Conservation (phyloP, 805 yeast species). For the Metschnikowia aberdeeniae region DNA sequence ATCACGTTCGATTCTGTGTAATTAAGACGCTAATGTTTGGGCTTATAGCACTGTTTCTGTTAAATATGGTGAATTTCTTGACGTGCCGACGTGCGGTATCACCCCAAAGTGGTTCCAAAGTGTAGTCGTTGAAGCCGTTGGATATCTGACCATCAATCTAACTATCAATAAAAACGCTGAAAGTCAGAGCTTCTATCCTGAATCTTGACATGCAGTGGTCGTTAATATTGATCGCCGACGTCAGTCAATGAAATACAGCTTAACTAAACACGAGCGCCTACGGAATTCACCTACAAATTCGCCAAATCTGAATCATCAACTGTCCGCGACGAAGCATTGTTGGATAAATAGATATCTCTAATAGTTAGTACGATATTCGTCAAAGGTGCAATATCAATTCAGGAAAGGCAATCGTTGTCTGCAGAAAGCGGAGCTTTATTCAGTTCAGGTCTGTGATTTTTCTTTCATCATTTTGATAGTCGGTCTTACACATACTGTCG, state of each 20-base stretch:
- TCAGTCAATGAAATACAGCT: too few relatives aligned
- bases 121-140: too few relatives aligned
- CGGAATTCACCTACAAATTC: too few relatives aligned
- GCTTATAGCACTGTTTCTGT: neutral
- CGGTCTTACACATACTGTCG: slow-evolving; percentile 13
- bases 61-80: neutral
- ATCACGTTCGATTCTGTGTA: slow-evolving; percentile 7
- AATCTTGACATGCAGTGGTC: too few relatives aligned
- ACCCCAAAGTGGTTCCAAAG: too few relatives aligned
- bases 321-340: too few relatives aligned
- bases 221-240: too few relatives aligned
- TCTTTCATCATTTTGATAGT: slow-evolving; percentile 18
- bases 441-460: slow-evolving; percentile 23
- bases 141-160: too few relatives aligned
- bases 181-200: too few relatives aligned
- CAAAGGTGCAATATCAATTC: slow-evolving; percentile 8
- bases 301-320: too few relatives aligned
- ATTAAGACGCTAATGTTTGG: neutral
- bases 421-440: slow-evolving; percentile 19
- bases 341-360: neutral
- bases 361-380: slow-evolving; percentile 5
- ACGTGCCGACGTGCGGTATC: neutral
- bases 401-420: slow-evolving; percentile 22
- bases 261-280: too few relatives aligned
- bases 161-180: too few relatives aligned